Evolutionary conservation across 2,329 filamentous ascomycete genomes (phyloP).

Genomic region (Didymella exigua): DNA sequence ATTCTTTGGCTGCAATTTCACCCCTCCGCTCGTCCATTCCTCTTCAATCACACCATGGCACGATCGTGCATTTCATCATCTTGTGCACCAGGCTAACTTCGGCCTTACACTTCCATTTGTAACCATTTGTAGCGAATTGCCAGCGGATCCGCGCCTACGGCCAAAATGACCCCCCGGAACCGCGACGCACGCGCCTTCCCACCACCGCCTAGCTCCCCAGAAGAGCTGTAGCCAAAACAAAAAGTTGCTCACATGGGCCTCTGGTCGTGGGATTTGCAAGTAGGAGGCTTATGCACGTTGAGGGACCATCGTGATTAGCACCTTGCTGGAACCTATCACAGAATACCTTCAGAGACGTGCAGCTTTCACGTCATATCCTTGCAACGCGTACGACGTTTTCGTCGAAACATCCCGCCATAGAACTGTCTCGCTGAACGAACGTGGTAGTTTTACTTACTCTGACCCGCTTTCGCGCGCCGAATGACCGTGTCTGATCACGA

Average conservation of each 20-base stretch:
- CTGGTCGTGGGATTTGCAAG: conserved; percentile 11
- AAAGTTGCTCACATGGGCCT: conserved; percentile 11
- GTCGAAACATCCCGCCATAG: conserved; percentile 31
- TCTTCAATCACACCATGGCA: conserved; percentile 29
- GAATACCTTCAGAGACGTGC: conserved; percentile 13
- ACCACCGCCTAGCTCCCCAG: conserved; percentile 28
- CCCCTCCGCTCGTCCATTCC: conserved; percentile 18
- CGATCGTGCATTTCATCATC: conserved; percentile 12
- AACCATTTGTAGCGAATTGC: background rate
- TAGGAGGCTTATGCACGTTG: conserved; percentile 22
- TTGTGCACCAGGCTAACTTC: conserved; percentile 36
- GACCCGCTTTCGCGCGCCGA: conserved; percentile 24
- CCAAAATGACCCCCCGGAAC: conserved; percentile 27
- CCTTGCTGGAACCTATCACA: conserved; percentile 22
- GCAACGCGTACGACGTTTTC: conserved; percentile 23
- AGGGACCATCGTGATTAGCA: conserved; percentile 9
- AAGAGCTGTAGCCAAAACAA: conserved; percentile 11
- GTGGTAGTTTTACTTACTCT: conserved; percentile 29
- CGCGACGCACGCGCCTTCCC: conserved; percentile 29
- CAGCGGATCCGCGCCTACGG: conserved; percentile 12
- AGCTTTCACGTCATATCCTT: conserved; percentile 26
- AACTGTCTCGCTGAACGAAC: conserved; percentile 28
- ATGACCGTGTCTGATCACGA: conserved; percentile 20
- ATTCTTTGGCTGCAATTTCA: conserved; percentile 9
- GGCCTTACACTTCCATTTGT: conserved; percentile 31